These are phyloP conservation scores for Diaporthe citriasiana DNA, from an alignment of 2,329 filamentous ascomycete genomes.

Conservation along the genomic window DNA sequence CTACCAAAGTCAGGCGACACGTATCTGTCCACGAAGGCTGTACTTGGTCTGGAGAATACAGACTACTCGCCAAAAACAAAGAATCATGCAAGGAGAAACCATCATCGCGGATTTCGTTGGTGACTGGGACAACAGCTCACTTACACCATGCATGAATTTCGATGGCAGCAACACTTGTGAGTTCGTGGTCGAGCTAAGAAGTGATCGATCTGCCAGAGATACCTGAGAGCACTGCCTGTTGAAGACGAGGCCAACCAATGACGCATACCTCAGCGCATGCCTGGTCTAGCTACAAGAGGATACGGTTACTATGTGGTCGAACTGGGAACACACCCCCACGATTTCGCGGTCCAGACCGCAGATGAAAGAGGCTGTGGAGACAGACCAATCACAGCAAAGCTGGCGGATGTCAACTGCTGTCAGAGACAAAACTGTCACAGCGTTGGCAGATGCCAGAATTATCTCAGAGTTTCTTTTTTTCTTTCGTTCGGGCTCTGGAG, in stretches of 20 bases:
- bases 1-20: not conserved
- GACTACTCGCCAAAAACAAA: not conserved
- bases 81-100: not conserved
- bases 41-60: not conserved
- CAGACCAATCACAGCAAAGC: constrained; percentile 29
- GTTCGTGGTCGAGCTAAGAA: not conserved
- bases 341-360: constrained; percentile 35
- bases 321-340: constrained; percentile 35
- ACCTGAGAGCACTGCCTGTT: not conserved
- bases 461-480: not conserved
- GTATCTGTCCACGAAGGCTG: not conserved
- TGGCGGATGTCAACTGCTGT: constrained; percentile 40
- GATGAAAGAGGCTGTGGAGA: constrained; percentile 5
- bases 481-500: constrained; percentile 17
- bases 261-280: not conserved
- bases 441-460: constrained; percentile 32
- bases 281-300: constrained; percentile 15
- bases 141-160: not conserved
- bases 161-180: not conserved
- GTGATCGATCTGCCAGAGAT: not conserved
- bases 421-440: constrained; percentile 33
- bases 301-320: constrained; percentile 5
- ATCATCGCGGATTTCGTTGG: too few relatives aligned
- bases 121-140: not conserved
- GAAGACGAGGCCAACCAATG: constrained; percentile 11